Evolutionary conservation across 768 basidiomycete species (phyloP), one percentile per base, ranked within the genome.

Genomic region (Boletales sp.): DNA sequence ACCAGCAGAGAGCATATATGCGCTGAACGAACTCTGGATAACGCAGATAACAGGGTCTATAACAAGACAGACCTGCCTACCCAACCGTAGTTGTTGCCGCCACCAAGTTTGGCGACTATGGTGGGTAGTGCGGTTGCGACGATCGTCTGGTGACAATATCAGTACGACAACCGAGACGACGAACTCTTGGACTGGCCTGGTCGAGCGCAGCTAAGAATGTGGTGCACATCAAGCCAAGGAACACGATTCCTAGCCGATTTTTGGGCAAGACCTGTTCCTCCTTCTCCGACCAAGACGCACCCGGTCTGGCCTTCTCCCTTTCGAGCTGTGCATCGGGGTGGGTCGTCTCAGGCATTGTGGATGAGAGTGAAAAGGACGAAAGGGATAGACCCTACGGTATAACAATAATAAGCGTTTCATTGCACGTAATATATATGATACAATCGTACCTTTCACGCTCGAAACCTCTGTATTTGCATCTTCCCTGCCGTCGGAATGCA

Each of bases 61-160:
- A 21, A 21, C 2, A 21, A 21, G 21, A 21, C 21, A 4, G 4
- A 83, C 85, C 77, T 83, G 47, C 84, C 84, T 34, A 88, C 82
- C 87, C 87, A 89, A 43, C 83, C 80, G 52, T 89, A 88, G 32
- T 72, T 72, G 13, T 65, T 74, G 5, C 82, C 83, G 18, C 82
- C 85, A 39, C 83, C 80, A 0, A 89, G 74, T 18, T 85, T 62
- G n/a, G 59, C 64, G 9, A 86, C 82, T 44, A 90, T 88, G 0
- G 84, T 87, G 2, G 87, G 87, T 31, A 89, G 68, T 17, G 87
- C 86, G 8, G 86, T 88, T 10, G 85, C 80, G 10, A 87, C 81
- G 50, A 84, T 83, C 15, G 81, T 83, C 81, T 83, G 21, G 21
- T 21, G 21, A 21, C 21, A 21, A 2, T 4, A 21, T 21, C 21